phyloP scores from a whole-genome alignment of 208 protist species.

The Crithidia fasciculata region DNA sequence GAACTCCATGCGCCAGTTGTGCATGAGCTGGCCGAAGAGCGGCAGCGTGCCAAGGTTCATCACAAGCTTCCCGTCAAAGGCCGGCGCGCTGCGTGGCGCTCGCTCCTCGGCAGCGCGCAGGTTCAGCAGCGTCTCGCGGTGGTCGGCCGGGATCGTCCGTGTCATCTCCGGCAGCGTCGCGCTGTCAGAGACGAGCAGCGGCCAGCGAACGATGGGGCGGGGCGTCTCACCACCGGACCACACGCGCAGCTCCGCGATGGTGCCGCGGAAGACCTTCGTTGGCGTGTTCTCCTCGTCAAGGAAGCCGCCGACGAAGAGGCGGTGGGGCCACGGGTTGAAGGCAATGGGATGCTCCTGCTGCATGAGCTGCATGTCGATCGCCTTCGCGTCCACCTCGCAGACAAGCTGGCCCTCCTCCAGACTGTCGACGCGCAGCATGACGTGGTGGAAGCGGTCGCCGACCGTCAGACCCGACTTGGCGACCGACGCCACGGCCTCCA shows the following conservation, averaged over 20 bases:
- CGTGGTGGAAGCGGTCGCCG: constrained; percentile 71
- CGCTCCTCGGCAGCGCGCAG: constrained; percentile 55
- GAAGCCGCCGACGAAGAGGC: constrained; percentile 83
- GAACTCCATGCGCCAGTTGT: constrained; percentile 89
- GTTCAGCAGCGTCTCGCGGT: constrained; percentile 76
- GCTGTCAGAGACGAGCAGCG: constrained; percentile 58
- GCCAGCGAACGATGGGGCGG: constrained; percentile 72
- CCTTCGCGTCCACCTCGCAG: constrained; percentile 71
- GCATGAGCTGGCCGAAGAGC: constrained; percentile 82
- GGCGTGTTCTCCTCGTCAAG: constrained; percentile 76
- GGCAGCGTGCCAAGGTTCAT: constrained; percentile 79
- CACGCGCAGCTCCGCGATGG: constrained; percentile 84
- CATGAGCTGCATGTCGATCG: constrained; percentile 59
- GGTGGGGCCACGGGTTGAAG: constrained; percentile 90
- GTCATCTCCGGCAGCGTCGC: constrained; percentile 73
- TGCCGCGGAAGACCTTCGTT: constrained; percentile 66
- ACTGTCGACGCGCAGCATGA: constrained; percentile 76
- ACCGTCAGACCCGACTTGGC: constrained; percentile 15
- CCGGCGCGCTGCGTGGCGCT: constrained; percentile 60
- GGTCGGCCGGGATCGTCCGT: constrained; percentile 70
- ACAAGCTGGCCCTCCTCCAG: constrained; percentile 79
- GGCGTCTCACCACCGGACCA: constrained; percentile 49
- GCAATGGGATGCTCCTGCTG: constrained; percentile 89
- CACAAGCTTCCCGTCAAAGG: constrained; percentile 82
- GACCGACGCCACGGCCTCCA: constrained; percentile 76